Percentiles rank a stretch among this genome's conserved stretches.
phyloP scores from a whole-genome alignment of 2,329 filamentous ascomycete genomes.

The Ophiosphaerella narmari region DNA sequence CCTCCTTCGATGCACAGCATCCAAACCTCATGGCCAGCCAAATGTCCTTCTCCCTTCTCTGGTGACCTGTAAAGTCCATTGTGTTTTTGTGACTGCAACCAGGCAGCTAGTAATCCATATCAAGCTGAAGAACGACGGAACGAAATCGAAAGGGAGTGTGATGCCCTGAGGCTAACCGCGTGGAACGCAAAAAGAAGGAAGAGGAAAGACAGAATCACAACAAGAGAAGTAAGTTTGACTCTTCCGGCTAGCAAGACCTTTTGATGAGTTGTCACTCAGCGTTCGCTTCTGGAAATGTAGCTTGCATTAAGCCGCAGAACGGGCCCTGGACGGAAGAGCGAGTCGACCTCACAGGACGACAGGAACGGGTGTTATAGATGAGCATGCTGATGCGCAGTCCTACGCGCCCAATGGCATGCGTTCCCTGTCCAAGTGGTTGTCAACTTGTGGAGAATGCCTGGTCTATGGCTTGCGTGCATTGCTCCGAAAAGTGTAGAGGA shows the following conservation, averaged over 20 bases:
- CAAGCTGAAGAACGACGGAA: slow-evolving; percentile 13
- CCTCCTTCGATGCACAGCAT: slow-evolving; percentile 45
- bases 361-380: slow-evolving; percentile 26
- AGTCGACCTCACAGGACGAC: slow-evolving; percentile 23
- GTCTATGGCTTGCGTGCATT: slow-evolving; percentile 24
- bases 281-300: slow-evolving; percentile 13
- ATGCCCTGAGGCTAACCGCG: slow-evolving; percentile 7
- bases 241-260: slow-evolving; percentile 7
- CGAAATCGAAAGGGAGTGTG: slow-evolving; percentile 8
- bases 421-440: slow-evolving; percentile 18
- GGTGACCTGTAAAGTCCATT: slow-evolving; percentile 23
- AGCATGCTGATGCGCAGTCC: slow-evolving; percentile 10
- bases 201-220: slow-evolving; percentile 12
- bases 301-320: slow-evolving; percentile 9
- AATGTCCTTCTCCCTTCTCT: slow-evolving; percentile 22
- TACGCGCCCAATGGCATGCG: slow-evolving; percentile 25
- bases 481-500: slow-evolving; percentile 9
- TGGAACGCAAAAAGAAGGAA: slow-evolving; percentile 14
- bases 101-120: slow-evolving; percentile 34
- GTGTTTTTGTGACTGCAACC: slow-evolving; percentile 29
- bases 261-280: slow-evolving; percentile 19
- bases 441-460: slow-evolving; percentile 22
- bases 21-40: slow-evolving; percentile 46
- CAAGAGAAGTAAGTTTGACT: slow-evolving; percentile 6
- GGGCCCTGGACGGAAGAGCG: slow-evolving; percentile 27